Evolutionary conservation across 2,329 filamentous ascomycete species (phyloP), one percentile per base, ranked within the genome.

Genomic region (Cylindrodendrum hubeiense): DNA sequence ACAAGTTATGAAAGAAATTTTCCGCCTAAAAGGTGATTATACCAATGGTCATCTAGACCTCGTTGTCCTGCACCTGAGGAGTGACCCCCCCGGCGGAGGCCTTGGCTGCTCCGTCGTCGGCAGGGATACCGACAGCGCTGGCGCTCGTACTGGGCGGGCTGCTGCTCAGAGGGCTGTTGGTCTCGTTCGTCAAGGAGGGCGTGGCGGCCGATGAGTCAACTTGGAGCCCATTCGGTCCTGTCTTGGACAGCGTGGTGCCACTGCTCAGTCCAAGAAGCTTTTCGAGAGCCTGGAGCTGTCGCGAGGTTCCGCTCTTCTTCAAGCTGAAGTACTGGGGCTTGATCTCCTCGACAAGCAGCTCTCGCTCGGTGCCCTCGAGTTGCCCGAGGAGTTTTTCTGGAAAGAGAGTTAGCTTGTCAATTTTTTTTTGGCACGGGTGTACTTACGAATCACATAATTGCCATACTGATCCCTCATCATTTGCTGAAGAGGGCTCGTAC

Each of bases 391-490:
- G 86, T 82, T 95, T 97, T 82, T 98, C 94, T 97, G 76, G 33
- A 3, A 9, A 47, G 24, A 17, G n/a, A 17, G 63, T 75, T 65
- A 75, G 71, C 46, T 37, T 24, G 19, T 37, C 21, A 44, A 15
- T 21, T 17, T 13, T n/a, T 22, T n/a, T 21, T 13, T 52, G 46
- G 12, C 22, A n/a, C 3, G 7, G 19, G 8, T 24, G 26, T 89
- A 79, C 94, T 89, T 89, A 97, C 94, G 95, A 67, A 98, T 92
- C 6, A 98, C 95, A 77, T 98, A 99, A 79, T 99, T 99, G 65
- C 93, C 96, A 78, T 91, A 98, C 69, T 93, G 92, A 77, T 99
- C 95, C 69, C 91, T 93, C 86, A 98, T 94, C 80, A 98, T 86
- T 22, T 87, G 84, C 67, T 91, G 86, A 39, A 98, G 82, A n/a